A percentile compares a stretch with the other conserved stretches of the same genome.
phyloP scores from a whole-genome alignment of 345 rosid genomes.

The Garcia nutans region DNA sequence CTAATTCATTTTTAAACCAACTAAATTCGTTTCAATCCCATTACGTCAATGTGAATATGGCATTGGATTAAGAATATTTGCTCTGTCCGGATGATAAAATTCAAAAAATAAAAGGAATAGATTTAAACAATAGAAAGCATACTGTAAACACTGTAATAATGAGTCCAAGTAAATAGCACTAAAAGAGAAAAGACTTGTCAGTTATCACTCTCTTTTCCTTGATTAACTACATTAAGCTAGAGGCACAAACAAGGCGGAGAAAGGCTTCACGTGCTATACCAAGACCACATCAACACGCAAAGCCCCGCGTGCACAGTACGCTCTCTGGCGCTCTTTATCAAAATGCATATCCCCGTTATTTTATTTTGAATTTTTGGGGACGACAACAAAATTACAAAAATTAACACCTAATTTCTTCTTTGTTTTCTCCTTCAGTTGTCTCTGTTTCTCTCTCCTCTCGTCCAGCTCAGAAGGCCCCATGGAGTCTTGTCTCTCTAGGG shows the following conservation, averaged over 20 bases:
- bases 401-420: conserved; percentile 14
- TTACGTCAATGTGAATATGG: too few relatives aligned
- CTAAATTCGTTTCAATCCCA: too few relatives aligned
- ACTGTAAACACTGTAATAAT: too few relatives aligned
- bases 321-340: conserved; percentile 5
- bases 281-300: not conserved
- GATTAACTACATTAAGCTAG: not conserved
- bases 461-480: conserved; percentile 17
- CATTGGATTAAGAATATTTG: too few relatives aligned
- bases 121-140: too few relatives aligned
- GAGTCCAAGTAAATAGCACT: too few relatives aligned
- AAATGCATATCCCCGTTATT: not conserved
- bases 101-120: too few relatives aligned
- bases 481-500: conserved; percentile 20
- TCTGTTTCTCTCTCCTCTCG: not conserved
- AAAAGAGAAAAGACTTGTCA: too few relatives aligned
- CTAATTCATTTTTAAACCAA: too few relatives aligned
- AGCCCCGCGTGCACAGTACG: not conserved
- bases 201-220: too few relatives aligned
- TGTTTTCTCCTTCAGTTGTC: conserved; percentile 18
- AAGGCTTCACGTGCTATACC: not conserved
- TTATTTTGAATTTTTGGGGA: conserved; percentile 1
- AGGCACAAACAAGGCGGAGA: not conserved
- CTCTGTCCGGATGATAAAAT: too few relatives aligned
- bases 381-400: not conserved